These are phyloP conservation scores for Brassica rapa DNA, from an alignment of 345 rosid genomes.

Conservation along the genomic window DNA sequence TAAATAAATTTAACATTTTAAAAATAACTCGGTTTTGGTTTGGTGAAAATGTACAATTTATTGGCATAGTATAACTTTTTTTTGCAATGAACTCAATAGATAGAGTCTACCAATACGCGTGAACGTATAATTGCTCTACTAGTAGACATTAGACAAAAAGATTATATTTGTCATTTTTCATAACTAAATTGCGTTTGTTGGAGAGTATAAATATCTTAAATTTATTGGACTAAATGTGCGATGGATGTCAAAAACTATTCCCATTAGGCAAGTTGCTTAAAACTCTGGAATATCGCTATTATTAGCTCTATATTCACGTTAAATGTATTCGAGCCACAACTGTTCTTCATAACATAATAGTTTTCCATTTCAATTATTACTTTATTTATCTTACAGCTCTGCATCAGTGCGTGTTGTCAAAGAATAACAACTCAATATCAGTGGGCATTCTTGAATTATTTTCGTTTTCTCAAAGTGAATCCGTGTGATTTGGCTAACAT, in stretches of 20 bases:
- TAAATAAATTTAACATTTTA: no score
- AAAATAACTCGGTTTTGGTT: no score
- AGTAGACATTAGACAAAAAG: background rate
- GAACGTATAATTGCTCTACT: background rate
- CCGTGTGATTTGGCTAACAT: constrained; percentile 26
- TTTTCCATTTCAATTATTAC: constrained; percentile 1
- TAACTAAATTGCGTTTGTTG: constrained; percentile 16
- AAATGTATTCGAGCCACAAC: constrained; percentile 30
- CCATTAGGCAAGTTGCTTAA: constrained; percentile 36
- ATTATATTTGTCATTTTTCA: background rate
- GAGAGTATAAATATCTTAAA: constrained; percentile 3
- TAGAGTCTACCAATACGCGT: constrained; percentile 21
- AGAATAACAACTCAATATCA: constrained; percentile 31
- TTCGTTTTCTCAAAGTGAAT: constrained; percentile 11
- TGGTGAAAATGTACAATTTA: no score
- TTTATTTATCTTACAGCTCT: constrained; percentile 37
- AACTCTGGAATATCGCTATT: constrained; percentile 20
- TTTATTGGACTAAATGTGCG: constrained; percentile 5
- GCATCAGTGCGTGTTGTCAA: constrained; percentile 32
- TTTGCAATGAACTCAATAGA: background rate
- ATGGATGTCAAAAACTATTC: constrained; percentile 33
- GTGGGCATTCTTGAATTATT: constrained; percentile 21
- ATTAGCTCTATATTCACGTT: constrained; percentile 34
- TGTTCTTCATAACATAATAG: constrained; percentile 25
- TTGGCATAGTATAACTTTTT: no score